phyloP scores from a whole-genome alignment of 2,329 filamentous ascomycete species.

The Aspergillus neoniger region DNA sequence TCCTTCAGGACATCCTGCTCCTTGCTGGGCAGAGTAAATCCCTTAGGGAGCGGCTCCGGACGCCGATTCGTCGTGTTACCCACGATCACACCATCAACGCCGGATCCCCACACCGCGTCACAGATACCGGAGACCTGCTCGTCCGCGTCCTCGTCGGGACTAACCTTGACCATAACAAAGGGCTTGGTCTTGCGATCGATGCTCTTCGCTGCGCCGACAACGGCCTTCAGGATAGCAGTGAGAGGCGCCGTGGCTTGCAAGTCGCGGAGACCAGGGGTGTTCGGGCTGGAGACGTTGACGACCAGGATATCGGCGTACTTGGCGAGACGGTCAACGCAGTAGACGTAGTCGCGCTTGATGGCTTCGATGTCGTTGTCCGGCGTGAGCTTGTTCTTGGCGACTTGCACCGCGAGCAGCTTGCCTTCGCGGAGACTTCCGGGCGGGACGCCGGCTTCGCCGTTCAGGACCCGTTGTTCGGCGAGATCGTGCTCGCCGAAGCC shows the following conservation, averaged over 20 bases:
- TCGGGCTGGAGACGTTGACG: constrained; percentile 95
- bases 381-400: constrained; percentile 96
- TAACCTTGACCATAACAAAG: constrained; percentile 96
- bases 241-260: constrained; percentile 83
- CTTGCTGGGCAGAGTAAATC: constrained; percentile 62
- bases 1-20: constrained; percentile 72
- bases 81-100: constrained; percentile 93
- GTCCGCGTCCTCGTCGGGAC: constrained; percentile 87
- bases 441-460: constrained; percentile 74
- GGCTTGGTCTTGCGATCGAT: constrained; percentile 72
- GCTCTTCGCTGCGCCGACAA: constrained; percentile 74
- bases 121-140: constrained; percentile 86
- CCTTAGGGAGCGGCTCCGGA: constrained; percentile 67
- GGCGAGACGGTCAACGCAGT: constrained; percentile 79
- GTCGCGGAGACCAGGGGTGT: constrained; percentile 86
- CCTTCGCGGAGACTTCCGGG: constrained; percentile 78
- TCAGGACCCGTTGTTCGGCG: constrained; percentile 70
- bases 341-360: constrained; percentile 78
- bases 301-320: constrained; percentile 94
- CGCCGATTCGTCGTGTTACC: constrained; percentile 94
- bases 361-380: constrained; percentile 81
- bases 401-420: constrained; percentile 81
- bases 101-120: constrained; percentile 76
- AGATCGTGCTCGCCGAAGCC: constrained; percentile 66
- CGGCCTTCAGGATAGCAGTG: constrained; percentile 75